phyloP scores from a whole-genome alignment of 2,329 filamentous ascomycete species.

The Keithomyces neogunnii region DNA sequence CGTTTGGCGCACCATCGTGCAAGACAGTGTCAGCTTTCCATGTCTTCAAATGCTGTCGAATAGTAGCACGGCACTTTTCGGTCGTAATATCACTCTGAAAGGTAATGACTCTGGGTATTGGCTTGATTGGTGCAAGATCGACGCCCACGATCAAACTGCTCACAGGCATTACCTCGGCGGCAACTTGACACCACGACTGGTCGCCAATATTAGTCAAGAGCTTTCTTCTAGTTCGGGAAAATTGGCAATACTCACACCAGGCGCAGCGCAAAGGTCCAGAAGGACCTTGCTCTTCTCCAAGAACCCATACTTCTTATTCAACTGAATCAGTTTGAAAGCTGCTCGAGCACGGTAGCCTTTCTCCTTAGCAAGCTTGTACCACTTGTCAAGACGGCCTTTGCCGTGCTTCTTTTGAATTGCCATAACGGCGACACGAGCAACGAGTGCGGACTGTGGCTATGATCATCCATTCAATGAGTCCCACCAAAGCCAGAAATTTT shows the following conservation, averaged over 20 bases:
- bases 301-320: conserved; percentile 99
- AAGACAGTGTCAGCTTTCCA: conserved; percentile 95
- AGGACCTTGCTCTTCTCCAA: conserved; percentile 93
- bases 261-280: conserved; percentile 94
- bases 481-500: conserved; percentile 26
- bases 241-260: conserved; percentile 55
- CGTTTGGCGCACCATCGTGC: conserved; percentile 95
- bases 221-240: not conserved
- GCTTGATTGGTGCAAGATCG: conserved; percentile 89
- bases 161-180: conserved; percentile 86
- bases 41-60: conserved; percentile 83
- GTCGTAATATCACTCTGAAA: conserved; percentile 98
- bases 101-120: conserved; percentile 86
- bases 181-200: conserved; percentile 92
- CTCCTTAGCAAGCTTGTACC: conserved; percentile 97
- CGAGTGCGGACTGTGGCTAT: not conserved
- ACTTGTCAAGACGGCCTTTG: conserved; percentile 97
- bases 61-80: conserved; percentile 86
- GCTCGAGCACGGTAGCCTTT: conserved; percentile 94
- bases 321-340: conserved; percentile 94
- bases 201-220: not conserved
- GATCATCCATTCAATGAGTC: not conserved
- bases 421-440: conserved; percentile 43
- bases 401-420: conserved; percentile 98
- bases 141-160: conserved; percentile 89